phyloP scores from a whole-genome alignment of 257 asterid genomes.

The Penstemon davidsonii region DNA sequence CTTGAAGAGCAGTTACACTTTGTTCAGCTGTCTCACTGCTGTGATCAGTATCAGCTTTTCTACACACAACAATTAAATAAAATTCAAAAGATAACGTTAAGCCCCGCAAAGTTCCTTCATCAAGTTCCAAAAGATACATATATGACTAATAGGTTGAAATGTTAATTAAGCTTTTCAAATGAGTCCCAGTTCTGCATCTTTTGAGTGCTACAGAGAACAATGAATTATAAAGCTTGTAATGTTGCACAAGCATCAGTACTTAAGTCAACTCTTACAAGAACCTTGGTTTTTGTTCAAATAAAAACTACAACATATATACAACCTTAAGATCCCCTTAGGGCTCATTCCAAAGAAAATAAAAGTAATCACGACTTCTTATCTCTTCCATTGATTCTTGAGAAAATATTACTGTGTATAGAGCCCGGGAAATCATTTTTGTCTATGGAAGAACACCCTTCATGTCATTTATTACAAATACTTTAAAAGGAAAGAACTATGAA shows the following conservation, averaged over 20 bases:
- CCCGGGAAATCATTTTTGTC: background rate
- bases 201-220: no score
- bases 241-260: background rate
- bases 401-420: background rate
- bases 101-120: slow-evolving; percentile 17
- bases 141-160: slow-evolving; percentile 1
- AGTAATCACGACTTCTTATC: background rate
- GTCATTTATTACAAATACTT: slow-evolving; percentile 3
- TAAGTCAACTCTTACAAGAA: background rate
- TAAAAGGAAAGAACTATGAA: background rate
- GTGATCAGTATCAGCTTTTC: slow-evolving; percentile 55
- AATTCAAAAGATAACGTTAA: slow-evolving; percentile 21
- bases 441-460: background rate
- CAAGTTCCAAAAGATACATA: slow-evolving; percentile 13
- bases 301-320: no score
- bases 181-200: no score
- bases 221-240: no score
- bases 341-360: background rate
- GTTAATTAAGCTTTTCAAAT: background rate
- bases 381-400: background rate
- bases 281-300: background rate
- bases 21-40: slow-evolving; percentile 42
- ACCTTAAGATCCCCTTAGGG: background rate
- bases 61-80: slow-evolving; percentile 38
- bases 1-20: slow-evolving; percentile 41